Evolutionary conservation across 2,329 filamentous ascomycete genomes (phyloP).

Genomic region (Ophiocordyceps sinensis): DNA sequence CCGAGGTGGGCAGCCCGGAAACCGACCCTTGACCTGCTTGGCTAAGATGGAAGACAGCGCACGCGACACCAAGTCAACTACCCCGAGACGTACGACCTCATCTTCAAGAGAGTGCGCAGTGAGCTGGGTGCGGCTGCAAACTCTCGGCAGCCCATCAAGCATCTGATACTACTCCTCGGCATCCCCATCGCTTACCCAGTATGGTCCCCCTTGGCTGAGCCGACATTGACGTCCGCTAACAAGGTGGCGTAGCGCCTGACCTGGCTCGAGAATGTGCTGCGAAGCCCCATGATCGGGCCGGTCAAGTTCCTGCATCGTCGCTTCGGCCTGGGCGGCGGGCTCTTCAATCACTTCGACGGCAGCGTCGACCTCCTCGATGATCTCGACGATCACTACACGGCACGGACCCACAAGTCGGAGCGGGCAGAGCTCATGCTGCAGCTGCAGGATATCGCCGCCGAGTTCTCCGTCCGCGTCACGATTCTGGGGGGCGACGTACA

Average conservation of each 20-base stretch:
- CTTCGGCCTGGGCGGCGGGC: slow-evolving; percentile 67
- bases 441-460: slow-evolving; percentile 69
- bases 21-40: neutral
- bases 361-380: slow-evolving; percentile 87
- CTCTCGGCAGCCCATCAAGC: slow-evolving; percentile 65
- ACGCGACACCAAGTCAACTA: slow-evolving; percentile 93
- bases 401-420: slow-evolving; percentile 80
- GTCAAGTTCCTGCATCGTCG: slow-evolving; percentile 82
- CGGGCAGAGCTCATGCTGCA: slow-evolving; percentile 64
- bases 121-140: slow-evolving; percentile 57
- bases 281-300: slow-evolving; percentile 73
- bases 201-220: neutral
- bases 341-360: slow-evolving; percentile 93
- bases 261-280: slow-evolving; percentile 91
- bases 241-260: slow-evolving; percentile 51
- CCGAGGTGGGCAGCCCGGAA: slow-evolving; percentile 38
- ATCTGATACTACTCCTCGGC: slow-evolving; percentile 75
- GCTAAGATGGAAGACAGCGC: slow-evolving; percentile 28
- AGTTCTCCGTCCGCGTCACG: slow-evolving; percentile 79
- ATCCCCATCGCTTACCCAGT: slow-evolving; percentile 77
- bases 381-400: slow-evolving; percentile 92
- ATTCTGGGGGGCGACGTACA: slow-evolving; percentile 93
- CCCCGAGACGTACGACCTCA: slow-evolving; percentile 71
- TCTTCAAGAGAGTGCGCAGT: slow-evolving; percentile 61
- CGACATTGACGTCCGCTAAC: neutral